Evolutionary conservation across 257 asterid species (phyloP).

Genomic region (Solanum corneliomulleri): DNA sequence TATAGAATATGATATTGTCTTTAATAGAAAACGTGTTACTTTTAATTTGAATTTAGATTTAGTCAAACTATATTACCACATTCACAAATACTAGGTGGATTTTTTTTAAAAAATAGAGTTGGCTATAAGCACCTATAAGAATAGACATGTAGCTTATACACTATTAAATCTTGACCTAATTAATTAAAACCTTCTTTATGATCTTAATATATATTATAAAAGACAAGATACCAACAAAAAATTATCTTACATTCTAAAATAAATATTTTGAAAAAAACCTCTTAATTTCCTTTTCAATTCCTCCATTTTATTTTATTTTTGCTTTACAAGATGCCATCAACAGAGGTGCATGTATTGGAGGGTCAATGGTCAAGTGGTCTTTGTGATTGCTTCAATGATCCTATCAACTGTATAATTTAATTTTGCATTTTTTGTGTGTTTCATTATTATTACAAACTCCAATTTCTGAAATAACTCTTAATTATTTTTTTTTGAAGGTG

Average conservation of each 20-base stretch:
- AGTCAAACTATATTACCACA: too few species aligned
- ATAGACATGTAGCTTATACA: background rate
- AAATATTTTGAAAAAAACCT: background rate
- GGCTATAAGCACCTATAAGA: background rate
- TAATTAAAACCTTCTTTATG: background rate
- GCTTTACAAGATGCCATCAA: background rate
- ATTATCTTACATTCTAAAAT: background rate
- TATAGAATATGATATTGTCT: too few species aligned
- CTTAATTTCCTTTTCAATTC: background rate
- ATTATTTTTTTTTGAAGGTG: background rate
- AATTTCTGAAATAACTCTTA: background rate
- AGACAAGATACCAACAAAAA: background rate
- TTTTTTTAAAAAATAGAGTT: background rate
- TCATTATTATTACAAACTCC: background rate
- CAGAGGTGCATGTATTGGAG: background rate
- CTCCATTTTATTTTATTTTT: background rate
- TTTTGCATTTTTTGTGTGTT: background rate
- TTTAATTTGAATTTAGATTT: fast-evolving
- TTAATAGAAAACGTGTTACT: background rate
- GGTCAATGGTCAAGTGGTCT: background rate
- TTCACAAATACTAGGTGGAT: background rate
- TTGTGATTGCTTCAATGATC: background rate
- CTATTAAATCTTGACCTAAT: background rate
- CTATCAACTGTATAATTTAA: background rate
- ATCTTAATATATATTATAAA: background rate